Evolutionary conservation across 148 eudicot genomes (phyloP).

Genomic region (Linanthus parryae): DNA sequence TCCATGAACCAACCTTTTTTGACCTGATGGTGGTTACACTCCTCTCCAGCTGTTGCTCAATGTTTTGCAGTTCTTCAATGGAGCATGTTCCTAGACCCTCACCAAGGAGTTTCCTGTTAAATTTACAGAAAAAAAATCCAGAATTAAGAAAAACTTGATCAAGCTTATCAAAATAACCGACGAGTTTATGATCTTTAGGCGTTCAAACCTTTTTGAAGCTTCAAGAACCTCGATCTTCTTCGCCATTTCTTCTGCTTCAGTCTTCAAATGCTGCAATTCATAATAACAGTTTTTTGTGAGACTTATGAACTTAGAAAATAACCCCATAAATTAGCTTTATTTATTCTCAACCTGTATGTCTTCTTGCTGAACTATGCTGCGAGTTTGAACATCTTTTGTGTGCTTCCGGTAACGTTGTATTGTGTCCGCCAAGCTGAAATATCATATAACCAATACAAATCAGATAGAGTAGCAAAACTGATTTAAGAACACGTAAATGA

Average conservation of each 20-base stretch:
- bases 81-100: slow-evolving; percentile 67
- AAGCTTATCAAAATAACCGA: background rate
- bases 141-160: background rate
- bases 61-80: slow-evolving; percentile 63
- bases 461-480: background rate
- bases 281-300: background rate
- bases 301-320: background rate
- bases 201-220: slow-evolving; percentile 55
- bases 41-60: slow-evolving; percentile 69
- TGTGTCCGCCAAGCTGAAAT: slow-evolving; percentile 66
- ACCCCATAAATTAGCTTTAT: background rate
- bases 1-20: slow-evolving; percentile 46
- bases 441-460: background rate
- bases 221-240: slow-evolving; percentile 75
- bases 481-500: background rate
- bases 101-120: slow-evolving; percentile 66
- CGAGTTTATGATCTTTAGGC: background rate
- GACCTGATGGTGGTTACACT: slow-evolving; percentile 64
- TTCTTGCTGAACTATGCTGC: slow-evolving; percentile 35
- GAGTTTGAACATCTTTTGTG: slow-evolving; percentile 46
- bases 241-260: slow-evolving; percentile 57
- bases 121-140: background rate
- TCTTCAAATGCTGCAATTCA: slow-evolving; percentile 55
- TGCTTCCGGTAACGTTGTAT: slow-evolving; percentile 67
- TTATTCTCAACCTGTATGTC: slow-evolving; percentile 52